phyloP scores from a whole-genome alignment of 495 filamentous ascomycete species.

The Lasiosphaeria miniovina region DNA sequence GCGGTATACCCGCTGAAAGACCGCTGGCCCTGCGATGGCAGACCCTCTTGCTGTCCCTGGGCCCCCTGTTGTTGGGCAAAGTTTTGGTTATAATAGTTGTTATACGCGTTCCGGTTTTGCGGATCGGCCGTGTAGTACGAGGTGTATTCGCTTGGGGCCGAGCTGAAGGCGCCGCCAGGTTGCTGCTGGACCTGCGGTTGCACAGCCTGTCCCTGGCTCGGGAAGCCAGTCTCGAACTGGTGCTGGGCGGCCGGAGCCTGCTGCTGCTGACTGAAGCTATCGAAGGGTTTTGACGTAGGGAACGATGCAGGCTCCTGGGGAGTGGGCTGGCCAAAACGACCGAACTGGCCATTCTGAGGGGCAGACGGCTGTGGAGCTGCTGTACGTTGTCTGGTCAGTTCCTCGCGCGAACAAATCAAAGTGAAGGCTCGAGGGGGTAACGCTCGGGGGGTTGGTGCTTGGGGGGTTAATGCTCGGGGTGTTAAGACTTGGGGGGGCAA shows the following conservation, averaged over 20 bases:
- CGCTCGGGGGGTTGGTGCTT: too few relatives aligned
- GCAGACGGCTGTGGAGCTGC: conserved; percentile 43
- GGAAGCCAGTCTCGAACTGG: conserved; percentile 44
- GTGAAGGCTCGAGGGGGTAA: background rate
- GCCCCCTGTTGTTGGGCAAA: conserved; percentile 67
- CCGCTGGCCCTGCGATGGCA: conserved; percentile 59
- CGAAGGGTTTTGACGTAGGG: conserved; percentile 75
- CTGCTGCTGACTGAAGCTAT: conserved; percentile 77
- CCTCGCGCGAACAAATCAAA: background rate
- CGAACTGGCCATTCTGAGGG: conserved; percentile 55
- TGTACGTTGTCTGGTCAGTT: conserved; percentile 29
- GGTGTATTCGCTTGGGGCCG: conserved; percentile 76
- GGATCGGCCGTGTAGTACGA: conserved; percentile 85
- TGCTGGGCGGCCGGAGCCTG: conserved; percentile 41
- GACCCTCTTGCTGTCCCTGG: conserved; percentile 69
- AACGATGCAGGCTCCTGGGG: conserved; percentile 57
- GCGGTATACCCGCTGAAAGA: conserved; percentile 73
- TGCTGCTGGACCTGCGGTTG: conserved; percentile 49
- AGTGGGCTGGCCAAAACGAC: conserved; percentile 62
- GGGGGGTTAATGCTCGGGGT: too few relatives aligned
- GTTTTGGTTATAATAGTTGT: conserved; percentile 69
- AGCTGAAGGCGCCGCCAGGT: conserved; percentile 61
- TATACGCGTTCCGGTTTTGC: conserved; percentile 69
- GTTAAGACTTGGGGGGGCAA: conserved; percentile 8
- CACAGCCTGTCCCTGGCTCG: conserved; percentile 59